Percentiles rank a stretch among this genome's conserved stretches.
phyloP scores from a whole-genome alignment of 306 rosid species.

The Psophocarpus tetragonolobus region DNA sequence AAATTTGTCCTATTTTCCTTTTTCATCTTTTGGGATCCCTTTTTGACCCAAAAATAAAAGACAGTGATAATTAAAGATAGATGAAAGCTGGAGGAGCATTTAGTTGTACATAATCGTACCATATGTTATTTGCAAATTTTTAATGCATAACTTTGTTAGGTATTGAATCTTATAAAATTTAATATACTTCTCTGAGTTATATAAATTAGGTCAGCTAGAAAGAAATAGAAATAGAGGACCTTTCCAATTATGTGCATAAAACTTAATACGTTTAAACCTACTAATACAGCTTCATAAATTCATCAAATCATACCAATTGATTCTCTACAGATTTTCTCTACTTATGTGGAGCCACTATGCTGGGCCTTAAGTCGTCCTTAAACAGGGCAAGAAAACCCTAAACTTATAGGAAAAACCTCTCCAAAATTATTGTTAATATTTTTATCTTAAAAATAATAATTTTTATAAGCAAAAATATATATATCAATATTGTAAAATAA shows the following conservation, averaged over 20 bases:
- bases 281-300: no score
- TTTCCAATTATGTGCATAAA: neutral
- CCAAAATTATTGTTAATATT: neutral
- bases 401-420: neutral
- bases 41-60: slow-evolving; percentile 17
- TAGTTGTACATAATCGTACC: neutral
- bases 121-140: neutral
- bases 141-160: neutral
- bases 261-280: neutral
- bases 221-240: neutral
- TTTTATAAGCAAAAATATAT: no score
- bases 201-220: neutral
- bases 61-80: neutral
- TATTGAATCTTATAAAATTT: neutral
- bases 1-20: slow-evolving; percentile 8
- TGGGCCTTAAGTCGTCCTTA: no score
- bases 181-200: neutral
- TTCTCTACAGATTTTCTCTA: neutral
- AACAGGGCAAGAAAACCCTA: neutral
- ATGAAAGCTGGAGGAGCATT: slow-evolving; percentile 1
- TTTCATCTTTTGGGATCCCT: neutral
- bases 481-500: no score
- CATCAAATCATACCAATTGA: neutral
- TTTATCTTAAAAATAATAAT: neutral
- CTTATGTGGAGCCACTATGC: neutral